Conservation (phyloP, 208 protist species). For the Leishmania braziliensis region DNA sequence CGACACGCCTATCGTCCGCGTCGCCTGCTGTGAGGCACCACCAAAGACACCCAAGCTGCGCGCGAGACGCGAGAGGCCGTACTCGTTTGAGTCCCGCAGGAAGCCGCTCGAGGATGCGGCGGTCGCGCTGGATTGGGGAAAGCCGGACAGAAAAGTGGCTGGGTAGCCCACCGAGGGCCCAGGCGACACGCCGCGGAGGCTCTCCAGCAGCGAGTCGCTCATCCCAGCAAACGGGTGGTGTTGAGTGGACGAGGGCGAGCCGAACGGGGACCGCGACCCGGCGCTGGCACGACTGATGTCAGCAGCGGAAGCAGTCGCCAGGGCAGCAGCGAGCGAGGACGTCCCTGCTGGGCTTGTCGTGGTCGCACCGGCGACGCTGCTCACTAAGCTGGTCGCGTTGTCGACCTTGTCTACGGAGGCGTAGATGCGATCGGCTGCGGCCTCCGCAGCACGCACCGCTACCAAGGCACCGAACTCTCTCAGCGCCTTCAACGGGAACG, state of each 20-base stretch:
- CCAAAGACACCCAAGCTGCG: constrained; percentile 25
- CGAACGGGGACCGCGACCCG: background rate
- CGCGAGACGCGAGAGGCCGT: constrained; percentile 25
- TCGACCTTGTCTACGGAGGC: background rate
- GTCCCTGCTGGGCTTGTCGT: background rate
- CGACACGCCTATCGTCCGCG: background rate
- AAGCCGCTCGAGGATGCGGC: constrained; percentile 4
- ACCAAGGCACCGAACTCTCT: constrained; percentile 56
- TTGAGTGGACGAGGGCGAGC: background rate
- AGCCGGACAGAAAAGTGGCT: constrained; percentile 7
- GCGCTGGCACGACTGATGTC: background rate
- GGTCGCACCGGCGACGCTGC: background rate
- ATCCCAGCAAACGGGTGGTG: constrained; percentile 3
- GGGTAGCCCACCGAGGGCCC: constrained; percentile 4
- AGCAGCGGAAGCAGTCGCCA: constrained; percentile 2
- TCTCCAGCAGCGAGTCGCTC: constrained; percentile 15
- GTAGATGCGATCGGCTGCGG: constrained; percentile 17
- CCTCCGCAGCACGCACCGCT: constrained; percentile 28
- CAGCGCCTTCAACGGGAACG: constrained; percentile 51
- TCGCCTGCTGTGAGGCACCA: background rate
- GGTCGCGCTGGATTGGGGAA: background rate
- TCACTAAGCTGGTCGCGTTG: background rate
- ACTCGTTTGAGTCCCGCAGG: constrained; percentile 23
- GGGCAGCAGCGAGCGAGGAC: constrained; percentile 4
- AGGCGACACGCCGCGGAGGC: constrained; percentile 6